Base-by-base conservation (phyloP, 1,284 basidiomycete species). In the Cutaneotrichosporon cutaneum region DNA sequence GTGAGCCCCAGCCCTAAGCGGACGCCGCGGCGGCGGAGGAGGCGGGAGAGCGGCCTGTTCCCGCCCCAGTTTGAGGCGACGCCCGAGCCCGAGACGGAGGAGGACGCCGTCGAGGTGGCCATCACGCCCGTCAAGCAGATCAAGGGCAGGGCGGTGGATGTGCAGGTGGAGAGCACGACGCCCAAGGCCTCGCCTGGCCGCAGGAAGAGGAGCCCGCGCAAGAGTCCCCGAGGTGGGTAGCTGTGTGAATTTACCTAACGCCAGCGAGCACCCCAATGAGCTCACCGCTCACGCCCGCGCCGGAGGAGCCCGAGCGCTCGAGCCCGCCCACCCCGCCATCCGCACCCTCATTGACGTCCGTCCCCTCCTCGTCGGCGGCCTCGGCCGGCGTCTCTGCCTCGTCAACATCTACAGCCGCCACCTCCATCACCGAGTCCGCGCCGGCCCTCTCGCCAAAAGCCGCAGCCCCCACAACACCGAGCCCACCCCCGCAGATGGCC, bases 31-130 rank as follows among this genome's bases (percentile, higher is more conserved):
- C 21, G 45, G 45, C 16, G 24, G 45, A 14, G 45, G 11, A 26
- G 24, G 45, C 22, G 45, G 45, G 59, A 65, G 60, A 61, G 59
- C 39, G 63, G 59, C 0, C 35, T 59, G 18, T 54, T 61, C 18
- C 30, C 27, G 4, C 42, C 51, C 3, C 51, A n/a, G 27, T 7
- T 47, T 4, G 27, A 51, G 18, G 26, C 44, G 10, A 27, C 33
- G 36, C 48, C 47, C 8, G 48, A 42, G n/a, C 30, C 56, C 1
- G 57, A 35, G 27, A 27, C 53, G 13, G 50, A 51, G 2, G 50
- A 59, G 48, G 58, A 48, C 18, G n/a, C 35, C 5, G 59, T 61
- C 16, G 59, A 61, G 27, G 56, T 52, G 3, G 52, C 21, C 8
- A 21, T 62, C 9, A 62, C 61, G 36, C 54, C 51, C 9, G 16